These are phyloP conservation scores for Leccinum pellstonianum DNA, from an alignment of 768 basidiomycete species.

Conservation along the genomic window DNA sequence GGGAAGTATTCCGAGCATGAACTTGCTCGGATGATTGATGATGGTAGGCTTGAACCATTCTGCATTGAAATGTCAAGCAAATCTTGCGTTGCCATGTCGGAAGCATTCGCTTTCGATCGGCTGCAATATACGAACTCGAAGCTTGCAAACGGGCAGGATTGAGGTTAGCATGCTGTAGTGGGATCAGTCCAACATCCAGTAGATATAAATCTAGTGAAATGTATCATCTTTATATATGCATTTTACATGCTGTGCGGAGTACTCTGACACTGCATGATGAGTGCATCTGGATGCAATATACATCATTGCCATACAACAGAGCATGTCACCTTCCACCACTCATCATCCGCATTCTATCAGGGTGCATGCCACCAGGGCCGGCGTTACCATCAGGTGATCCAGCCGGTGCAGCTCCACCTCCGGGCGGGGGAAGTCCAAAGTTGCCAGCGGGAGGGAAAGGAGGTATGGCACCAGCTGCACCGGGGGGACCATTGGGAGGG, in stretches of 20 bases:
- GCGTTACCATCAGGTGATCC: slow-evolving; percentile 42
- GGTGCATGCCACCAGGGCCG: slow-evolving; percentile 75
- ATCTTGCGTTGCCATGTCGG: slow-evolving; percentile 19
- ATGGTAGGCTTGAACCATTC: slow-evolving; percentile 45
- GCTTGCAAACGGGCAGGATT: neutral
- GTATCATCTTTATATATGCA: neutral
- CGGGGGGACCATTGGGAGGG: slow-evolving; percentile 42
- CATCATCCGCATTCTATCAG: slow-evolving; percentile 84
- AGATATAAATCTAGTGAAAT: neutral
- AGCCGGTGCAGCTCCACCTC: slow-evolving; percentile 40
- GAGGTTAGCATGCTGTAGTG: neutral
- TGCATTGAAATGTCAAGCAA: slow-evolving; percentile 38
- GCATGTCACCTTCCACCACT: slow-evolving; percentile 27
- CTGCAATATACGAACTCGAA: slow-evolving; percentile 18
- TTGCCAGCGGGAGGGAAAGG: slow-evolving; percentile 33
- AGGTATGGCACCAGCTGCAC: slow-evolving; percentile 29
- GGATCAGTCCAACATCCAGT: neutral
- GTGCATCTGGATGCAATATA: neutral
- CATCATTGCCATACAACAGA: neutral
- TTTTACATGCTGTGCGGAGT: neutral
- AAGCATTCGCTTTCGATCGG: slow-evolving; percentile 22
- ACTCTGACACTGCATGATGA: neutral
- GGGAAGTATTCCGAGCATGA: slow-evolving; percentile 32
- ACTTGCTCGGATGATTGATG: slow-evolving; percentile 39
- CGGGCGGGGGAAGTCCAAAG: slow-evolving; percentile 39